Evolutionary conservation across 768 basidiomycete genomes (phyloP).

Genomic region (Pleurotus pulmonarius): DNA sequence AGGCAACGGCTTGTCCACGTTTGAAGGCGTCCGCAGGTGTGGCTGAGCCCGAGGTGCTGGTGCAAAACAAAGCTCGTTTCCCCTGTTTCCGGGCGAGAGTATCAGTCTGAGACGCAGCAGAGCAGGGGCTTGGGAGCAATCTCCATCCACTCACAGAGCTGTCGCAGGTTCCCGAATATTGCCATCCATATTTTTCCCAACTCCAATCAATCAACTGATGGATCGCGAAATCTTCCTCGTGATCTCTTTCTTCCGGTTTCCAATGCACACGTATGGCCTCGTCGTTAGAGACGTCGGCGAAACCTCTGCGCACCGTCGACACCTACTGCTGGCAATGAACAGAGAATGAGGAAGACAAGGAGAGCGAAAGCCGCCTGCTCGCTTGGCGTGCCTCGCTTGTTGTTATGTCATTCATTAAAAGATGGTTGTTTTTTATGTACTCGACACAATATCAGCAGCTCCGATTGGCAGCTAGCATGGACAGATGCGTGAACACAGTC

Average conservation of each 20-base stretch:
- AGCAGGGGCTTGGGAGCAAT: background rate
- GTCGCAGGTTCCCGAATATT: background rate
- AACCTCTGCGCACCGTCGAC: background rate
- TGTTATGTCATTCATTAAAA: too few relatives aligned
- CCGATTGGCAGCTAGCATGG: background rate
- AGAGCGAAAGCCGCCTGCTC: background rate
- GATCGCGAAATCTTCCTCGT: slow-evolving; percentile 5
- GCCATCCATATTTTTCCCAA: background rate
- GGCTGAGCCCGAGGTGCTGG: slow-evolving; percentile 11
- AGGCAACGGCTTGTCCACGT: slow-evolving; percentile 35
- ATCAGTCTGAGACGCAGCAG: background rate
- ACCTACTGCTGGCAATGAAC: too few relatives aligned
- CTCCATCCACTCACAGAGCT: background rate
- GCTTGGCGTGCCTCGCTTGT: background rate
- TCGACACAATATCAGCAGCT: background rate
- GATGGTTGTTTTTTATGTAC: too few relatives aligned
- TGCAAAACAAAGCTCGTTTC: slow-evolving; percentile 6
- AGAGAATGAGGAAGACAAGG: background rate
- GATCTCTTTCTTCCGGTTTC: slow-evolving; percentile 4
- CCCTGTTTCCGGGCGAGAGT: background rate
- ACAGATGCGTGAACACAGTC: background rate
- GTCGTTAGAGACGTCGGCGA: slow-evolving; percentile 2
- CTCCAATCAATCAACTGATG: slow-evolving; percentile 9
- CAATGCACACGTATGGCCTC: slow-evolving; percentile 2
- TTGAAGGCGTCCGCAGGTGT: slow-evolving; percentile 9